Conservation (phyloP, 208 protist genomes). For the Trichomonas tenax region DNA sequence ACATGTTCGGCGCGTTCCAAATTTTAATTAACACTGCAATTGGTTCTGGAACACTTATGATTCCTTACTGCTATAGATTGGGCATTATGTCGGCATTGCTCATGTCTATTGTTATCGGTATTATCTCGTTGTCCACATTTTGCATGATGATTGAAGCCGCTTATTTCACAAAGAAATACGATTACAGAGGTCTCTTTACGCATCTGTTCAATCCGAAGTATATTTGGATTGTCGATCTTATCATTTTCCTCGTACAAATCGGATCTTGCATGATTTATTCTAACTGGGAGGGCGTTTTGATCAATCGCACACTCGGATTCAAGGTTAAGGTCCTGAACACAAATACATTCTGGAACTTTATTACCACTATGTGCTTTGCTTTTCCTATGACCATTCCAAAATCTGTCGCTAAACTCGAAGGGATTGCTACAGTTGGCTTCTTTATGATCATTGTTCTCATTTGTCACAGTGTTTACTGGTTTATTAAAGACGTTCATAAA, state of each 20-base stretch:
- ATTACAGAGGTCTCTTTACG: background rate
- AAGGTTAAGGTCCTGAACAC: background rate
- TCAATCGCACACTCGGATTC: background rate
- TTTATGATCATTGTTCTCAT: background rate
- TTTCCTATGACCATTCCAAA: background rate
- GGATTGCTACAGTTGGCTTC: background rate
- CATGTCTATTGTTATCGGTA: background rate
- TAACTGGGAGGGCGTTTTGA: background rate
- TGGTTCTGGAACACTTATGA: background rate
- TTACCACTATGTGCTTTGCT: background rate
- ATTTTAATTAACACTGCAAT: slow-evolving; percentile 11
- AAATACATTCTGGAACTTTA: background rate
- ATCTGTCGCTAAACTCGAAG: background rate
- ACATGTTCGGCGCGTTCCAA: background rate
- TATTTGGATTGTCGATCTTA: background rate
- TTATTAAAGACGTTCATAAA: background rate
- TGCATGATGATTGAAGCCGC: background rate
- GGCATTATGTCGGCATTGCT: background rate
- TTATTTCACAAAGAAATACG: background rate
- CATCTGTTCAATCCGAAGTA: background rate
- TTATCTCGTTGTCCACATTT: background rate
- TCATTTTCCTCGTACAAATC: background rate
- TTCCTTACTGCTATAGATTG: background rate
- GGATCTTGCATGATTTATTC: background rate
- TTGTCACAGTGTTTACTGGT: background rate